Evolutionary conservation across 305 asterid species (phyloP), one percentile per base, ranked within the genome.

Genomic region (Lippia alba): DNA sequence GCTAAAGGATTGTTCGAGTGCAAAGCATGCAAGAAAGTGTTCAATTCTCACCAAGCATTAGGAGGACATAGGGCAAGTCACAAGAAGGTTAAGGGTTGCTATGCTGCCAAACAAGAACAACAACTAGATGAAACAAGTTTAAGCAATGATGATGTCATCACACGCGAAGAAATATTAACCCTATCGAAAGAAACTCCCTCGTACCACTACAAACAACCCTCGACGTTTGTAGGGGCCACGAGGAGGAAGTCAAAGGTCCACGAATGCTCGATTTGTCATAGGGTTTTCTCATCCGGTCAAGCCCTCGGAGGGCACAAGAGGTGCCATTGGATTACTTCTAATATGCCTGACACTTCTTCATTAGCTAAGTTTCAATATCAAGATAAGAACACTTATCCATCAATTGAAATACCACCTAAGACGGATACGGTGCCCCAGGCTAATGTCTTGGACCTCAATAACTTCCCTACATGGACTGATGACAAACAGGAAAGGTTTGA

Each of bases 31-130:
- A 89, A 87, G 65, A 94, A 89, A 78, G 95, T 91, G 17, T 94
- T 91, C 78, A 88, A 81, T 56, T 94, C 99, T 5, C 99, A 94
- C 72, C 97, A 94, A 74, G 99, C 99, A 5, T 69, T 94, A 8
- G 99, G 99, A 0, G 97, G 99, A 0, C 97, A 94, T 10, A 79
- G 97, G 39, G 99, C 99, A 1, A 94, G 97, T 64, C 99, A 94
- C 78, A 91, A 94, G 67, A 91, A 89, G 84, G 92, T 94, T 0
- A 91, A 94, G 73, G 99, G 97, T 0, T 91, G 99, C 59, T 94
- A 82, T 30, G 97, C 97, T 7, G 87, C 95, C 0, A 91, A 86
- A 54, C 96, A 84, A 74, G 93, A 91, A 55, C 89, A 77, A 20
- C 15, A 54, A 0, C 78, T 80, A 0, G 79, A 78, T 6, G 63